Evolutionary conservation across 1,284 basidiomycete species (phyloP), one percentile per base, ranked within the genome.

Genomic region (Malassezia slooffiae): DNA sequence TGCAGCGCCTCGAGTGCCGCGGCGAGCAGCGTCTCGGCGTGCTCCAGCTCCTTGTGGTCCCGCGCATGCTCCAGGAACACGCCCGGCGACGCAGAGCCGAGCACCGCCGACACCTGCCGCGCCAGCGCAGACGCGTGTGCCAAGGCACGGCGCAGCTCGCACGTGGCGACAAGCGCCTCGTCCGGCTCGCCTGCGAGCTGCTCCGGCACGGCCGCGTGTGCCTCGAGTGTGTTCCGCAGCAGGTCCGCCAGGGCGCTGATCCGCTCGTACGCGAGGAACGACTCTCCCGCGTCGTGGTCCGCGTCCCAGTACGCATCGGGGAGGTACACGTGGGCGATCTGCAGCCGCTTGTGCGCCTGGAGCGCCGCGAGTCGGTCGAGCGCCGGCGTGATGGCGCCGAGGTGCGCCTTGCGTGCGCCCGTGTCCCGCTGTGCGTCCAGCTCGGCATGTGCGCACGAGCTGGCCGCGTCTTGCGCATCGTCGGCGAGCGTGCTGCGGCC

Each of bases 11-110:
- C 78, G 73, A 97, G 87, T 70, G 88, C 88, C 55, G 95, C 87
- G 32, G 80, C 75, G 34, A 83, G 77, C 11, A 93, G 73, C 23
- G 83, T 75, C 40, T 84, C 82, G 47, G 96, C 79, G 69, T 91
- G 84, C 73, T 97, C 91, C 67, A 95, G 79, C 0, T 79, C 77
- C 28, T 95, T 77, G 22, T 57, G 51, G 52, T 97, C 91, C 7
- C 78, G 78, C 1, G 89, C 91, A 40, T 85, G 56, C 3, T 52
- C 50, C 5, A 67, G 33, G 44, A 67, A 69, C 11, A 58, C 49
- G 28, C 55, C 55, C 11, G 52, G 50, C 1, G 61, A 49, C 12
- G 60, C 62, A 1, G 57, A 49, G 9, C 47, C 41, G n/a, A 69
- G 40, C 29, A 66, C 57, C 5, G 64, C 65, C 4, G 54, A 54